Conservation (phyloP, 768 basidiomycete genomes). For the Coprinopsis marcescibilis region DNA sequence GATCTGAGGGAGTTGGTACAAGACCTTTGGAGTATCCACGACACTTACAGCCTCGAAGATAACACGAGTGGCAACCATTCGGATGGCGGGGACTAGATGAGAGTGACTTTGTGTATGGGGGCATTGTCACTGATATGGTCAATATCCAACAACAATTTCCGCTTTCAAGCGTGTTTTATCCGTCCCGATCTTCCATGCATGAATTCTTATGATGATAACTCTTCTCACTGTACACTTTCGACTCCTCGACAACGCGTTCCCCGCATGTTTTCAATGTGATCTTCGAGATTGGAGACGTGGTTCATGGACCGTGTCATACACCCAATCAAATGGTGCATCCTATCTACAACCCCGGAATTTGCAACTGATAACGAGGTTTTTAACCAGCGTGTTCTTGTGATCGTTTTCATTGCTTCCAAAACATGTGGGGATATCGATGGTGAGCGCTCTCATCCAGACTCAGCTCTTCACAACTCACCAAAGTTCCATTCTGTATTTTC, state of each 20-base stretch:
- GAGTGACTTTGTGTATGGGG: too few species aligned
- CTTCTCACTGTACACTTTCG: not conserved
- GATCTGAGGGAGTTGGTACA: conserved; percentile 52
- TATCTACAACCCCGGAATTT: not conserved
- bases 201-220: not conserved
- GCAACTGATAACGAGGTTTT: too few species aligned
- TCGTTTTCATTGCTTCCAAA: too few species aligned
- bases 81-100: not conserved
- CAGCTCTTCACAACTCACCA: not conserved
- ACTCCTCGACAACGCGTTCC: not conserved
- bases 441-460: not conserved
- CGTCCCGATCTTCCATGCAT: not conserved
- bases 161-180: too few species aligned
- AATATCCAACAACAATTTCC: too few species aligned
- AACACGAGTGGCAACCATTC: not conserved
- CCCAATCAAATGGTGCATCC: not conserved
- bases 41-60: conserved; percentile 25
- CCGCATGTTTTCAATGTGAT: not conserved
- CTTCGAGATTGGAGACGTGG: not conserved
- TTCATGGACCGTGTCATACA: not conserved
- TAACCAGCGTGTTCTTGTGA: too few species aligned
- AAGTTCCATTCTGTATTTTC: too few species aligned
- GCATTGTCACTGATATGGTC: too few species aligned
- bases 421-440: not conserved
- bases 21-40: conserved; percentile 56